Evolutionary conservation across 306 rosid species (phyloP), one percentile per base, ranked within the genome.

Genomic region (Carpinus viminea): DNA sequence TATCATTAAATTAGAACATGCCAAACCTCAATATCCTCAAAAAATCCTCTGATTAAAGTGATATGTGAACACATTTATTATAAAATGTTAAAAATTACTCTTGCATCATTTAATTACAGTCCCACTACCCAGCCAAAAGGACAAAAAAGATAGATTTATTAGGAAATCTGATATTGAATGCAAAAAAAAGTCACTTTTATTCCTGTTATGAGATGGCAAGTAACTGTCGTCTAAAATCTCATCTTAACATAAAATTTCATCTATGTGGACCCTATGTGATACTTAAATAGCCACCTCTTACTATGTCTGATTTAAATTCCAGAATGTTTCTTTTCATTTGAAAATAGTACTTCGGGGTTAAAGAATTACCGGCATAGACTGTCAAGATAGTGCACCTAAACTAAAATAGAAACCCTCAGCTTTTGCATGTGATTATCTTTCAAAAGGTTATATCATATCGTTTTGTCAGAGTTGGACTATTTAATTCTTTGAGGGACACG

Each of bases 11-110:
- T 60, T 52, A 16, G 18, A 12, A 70, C 38, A 54, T 47, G 20
- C 79, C 54, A 74, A 78, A 69, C 12, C 57, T 21, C 51, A 62
- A 53, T 9, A 5, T 45, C 43, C 60, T 54, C 24, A 68, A 46
- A 48, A 13, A 3, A 38, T 12, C 24, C 11, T 4, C 41, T 66
- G 16, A 18, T 66, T n/a, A 36, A 66, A 66, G 11, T 36, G 71
- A 7, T 17, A 36, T 65, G 12, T 8, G 10, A 41, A 57, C 64
- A 7, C 13, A 21, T 57, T 24, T 11, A 3, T 57, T 55, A 31
- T 15, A 62, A 62, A 15, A 6, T 16, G 4, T 16, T 64, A 64
- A 34, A 34, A 24, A 64, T 64, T 64, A 64, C 8, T 34, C 41
- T 64, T 13, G 41, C 70, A 7, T 34, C 12, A 34, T 54, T 6